A percentile compares a stretch with the other conserved stretches of the same genome.
Conservation (phyloP, 2,329 filamentous ascomycete species). For the Dactylellina cionopaga region DNA sequence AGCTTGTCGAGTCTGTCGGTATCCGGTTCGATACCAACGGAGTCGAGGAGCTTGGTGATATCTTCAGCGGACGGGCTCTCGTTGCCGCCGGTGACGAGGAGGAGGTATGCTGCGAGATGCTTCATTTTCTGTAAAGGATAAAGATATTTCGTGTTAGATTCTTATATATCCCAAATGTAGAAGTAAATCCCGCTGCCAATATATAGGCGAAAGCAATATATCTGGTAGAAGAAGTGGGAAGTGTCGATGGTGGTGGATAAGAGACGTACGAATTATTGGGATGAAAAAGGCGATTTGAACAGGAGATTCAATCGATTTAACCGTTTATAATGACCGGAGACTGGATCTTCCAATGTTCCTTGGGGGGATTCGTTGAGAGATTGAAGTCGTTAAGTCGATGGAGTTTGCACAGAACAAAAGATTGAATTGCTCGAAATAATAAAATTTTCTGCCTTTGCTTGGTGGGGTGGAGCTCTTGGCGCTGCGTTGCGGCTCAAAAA, state of each 20-base stretch:
- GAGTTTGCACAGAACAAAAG: slow-evolving; percentile 5
- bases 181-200: too few species aligned
- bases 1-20: slow-evolving; percentile 85
- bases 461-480: slow-evolving; percentile 36
- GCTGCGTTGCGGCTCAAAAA: slow-evolving; percentile 29
- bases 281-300: slow-evolving; percentile 41
- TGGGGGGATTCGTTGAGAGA: slow-evolving; percentile 25
- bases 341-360: slow-evolving; percentile 53
- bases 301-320: slow-evolving; percentile 54
- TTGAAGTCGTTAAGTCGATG: slow-evolving; percentile 19
- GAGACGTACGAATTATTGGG: slow-evolving; percentile 48
- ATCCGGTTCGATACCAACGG: slow-evolving; percentile 95
- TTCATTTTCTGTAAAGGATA: slow-evolving; percentile 77
- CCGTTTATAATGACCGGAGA: slow-evolving; percentile 53
- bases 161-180: background rate
- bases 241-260: background rate
- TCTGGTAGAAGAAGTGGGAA: background rate
- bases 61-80: slow-evolving; percentile 83
- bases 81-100: slow-evolving; percentile 94
- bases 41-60: slow-evolving; percentile 86
- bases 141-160: slow-evolving; percentile 11
- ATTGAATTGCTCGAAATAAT: too few species aligned
- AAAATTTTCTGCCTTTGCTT: slow-evolving; percentile 23
- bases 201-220: background rate
- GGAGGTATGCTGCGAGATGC: slow-evolving; percentile 99